Base-by-base conservation (phyloP, 1,284 basidiomycete genomes). In the Meira miltonrushii region DNA sequence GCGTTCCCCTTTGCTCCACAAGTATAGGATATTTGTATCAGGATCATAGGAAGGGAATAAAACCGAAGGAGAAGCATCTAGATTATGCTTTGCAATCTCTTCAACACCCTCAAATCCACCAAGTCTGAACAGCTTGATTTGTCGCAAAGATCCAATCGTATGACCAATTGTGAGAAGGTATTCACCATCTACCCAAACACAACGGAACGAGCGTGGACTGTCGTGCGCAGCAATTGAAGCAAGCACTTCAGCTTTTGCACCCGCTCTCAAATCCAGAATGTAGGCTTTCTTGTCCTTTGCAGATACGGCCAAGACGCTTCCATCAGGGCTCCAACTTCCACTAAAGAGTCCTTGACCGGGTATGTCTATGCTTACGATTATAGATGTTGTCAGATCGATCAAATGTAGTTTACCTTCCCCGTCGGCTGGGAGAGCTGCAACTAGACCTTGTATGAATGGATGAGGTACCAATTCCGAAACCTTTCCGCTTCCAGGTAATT, bases 1-100 rank as follows among this genome's bases (percentile, higher is more conserved):
- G 3, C 80, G 66, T 57, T 82, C 81, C 21, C 82, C 81, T 62
- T 81, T 80, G 33, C 80, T 78, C 78, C 81, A 82, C 5, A 80
- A 69, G 54, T 79, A 79, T 13, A 81, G 70, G 39, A 83, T 80
- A 6, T 63, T 61, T 0, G 81, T 82, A 65, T 82, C 81, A 23
- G 76, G 62, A 62, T 83, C 82, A 60, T 75, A 81, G 43, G 70
- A 69, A 0, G 81, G 80, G 70, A 81, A 81, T 8, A 82, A 71
- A 0, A 81, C 78, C 0, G 81, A 77, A 1, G 81, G 82, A 2
- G 81, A 82, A 11, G 80, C 76, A 61, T 82, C 82, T 33, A 83
- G 76, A 1, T 68, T 64, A 0, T 76, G 46, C 3, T 70, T 70
- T 2, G 71, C 71, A 12, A 79, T 48, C 2, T 64, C 71, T 0